phyloP scores from a whole-genome alignment of 352 stramenopile species.

The Globisporangium parvum region DNA sequence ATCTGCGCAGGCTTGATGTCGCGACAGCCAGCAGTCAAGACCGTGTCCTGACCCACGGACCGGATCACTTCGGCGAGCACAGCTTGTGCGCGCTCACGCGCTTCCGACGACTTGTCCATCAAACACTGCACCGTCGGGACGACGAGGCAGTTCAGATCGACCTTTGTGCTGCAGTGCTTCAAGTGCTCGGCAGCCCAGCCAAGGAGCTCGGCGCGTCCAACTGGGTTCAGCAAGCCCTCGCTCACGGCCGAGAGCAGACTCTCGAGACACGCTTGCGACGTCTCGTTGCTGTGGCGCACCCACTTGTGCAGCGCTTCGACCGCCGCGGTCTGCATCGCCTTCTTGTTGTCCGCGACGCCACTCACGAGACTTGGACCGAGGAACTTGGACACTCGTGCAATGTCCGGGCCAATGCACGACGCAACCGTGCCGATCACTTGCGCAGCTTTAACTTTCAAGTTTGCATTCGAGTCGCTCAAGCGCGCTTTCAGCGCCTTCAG shows the following conservation, averaged over 20 bases:
- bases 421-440: constrained; percentile 79
- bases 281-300: constrained; percentile 72
- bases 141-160: constrained; percentile 66
- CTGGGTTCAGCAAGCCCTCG: constrained; percentile 67
- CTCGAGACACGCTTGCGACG: constrained; percentile 58
- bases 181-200: constrained; percentile 70
- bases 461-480: constrained; percentile 80
- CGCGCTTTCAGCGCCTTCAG: constrained; percentile 71
- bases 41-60: constrained; percentile 67
- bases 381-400: constrained; percentile 79
- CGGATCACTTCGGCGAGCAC: constrained; percentile 79
- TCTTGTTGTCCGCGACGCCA: constrained; percentile 85
- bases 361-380: constrained; percentile 59
- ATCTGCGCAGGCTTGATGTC: constrained; percentile 86
- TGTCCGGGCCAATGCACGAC: constrained; percentile 66
- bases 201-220: constrained; percentile 73
- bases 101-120: constrained; percentile 80
- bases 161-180: constrained; percentile 46
- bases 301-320: constrained; percentile 80
- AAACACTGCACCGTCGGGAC: constrained; percentile 72
- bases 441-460: constrained; percentile 81
- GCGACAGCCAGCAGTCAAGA: constrained; percentile 62
- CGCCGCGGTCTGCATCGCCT: constrained; percentile 75
- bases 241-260: constrained; percentile 60
- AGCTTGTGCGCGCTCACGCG: constrained; percentile 73